These are phyloP conservation scores for Herpetomonas muscarum DNA, from an alignment of 208 protist species.

Conservation along the genomic window DNA sequence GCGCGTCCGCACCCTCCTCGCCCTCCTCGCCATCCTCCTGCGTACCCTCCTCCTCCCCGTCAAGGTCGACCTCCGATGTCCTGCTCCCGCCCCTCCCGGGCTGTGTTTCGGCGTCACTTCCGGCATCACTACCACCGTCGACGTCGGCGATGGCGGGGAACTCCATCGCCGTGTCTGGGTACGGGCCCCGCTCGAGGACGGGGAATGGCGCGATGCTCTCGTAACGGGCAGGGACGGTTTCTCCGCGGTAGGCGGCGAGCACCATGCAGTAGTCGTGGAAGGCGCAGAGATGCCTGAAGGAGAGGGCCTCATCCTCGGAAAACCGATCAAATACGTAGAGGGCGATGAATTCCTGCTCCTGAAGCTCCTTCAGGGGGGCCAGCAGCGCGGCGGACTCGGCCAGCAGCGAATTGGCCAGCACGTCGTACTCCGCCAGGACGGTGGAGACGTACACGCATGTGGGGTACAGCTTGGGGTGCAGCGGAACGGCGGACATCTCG, in stretches of 20 bases:
- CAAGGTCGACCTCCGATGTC: no score
- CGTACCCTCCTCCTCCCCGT: no score
- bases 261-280: constrained; percentile 43
- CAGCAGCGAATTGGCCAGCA: constrained; percentile 29
- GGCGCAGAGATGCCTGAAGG: constrained; percentile 26
- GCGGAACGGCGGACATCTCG: constrained; percentile 34
- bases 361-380: constrained; percentile 9
- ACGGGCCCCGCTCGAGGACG: constrained; percentile 36
- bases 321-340: constrained; percentile 29
- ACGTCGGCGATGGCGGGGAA: not conserved
- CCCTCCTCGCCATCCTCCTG: no score
- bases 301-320: constrained; percentile 30
- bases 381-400: constrained; percentile 17
- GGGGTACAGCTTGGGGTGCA: constrained; percentile 29
- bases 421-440: constrained; percentile 25
- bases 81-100: no score
- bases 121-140: no score
- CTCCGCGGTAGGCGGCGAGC: constrained; percentile 9
- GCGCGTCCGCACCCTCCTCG: no score
- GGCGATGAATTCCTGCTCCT: constrained; percentile 19
- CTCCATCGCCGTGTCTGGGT: constrained; percentile 22
- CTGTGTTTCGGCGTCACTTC: no score
- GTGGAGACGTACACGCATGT: constrained; percentile 42
- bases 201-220: constrained; percentile 30
- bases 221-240: constrained; percentile 13